Evolutionary conservation across 2,329 filamentous ascomycete species (phyloP).

Genomic region (Aspergillus caelatus): DNA sequence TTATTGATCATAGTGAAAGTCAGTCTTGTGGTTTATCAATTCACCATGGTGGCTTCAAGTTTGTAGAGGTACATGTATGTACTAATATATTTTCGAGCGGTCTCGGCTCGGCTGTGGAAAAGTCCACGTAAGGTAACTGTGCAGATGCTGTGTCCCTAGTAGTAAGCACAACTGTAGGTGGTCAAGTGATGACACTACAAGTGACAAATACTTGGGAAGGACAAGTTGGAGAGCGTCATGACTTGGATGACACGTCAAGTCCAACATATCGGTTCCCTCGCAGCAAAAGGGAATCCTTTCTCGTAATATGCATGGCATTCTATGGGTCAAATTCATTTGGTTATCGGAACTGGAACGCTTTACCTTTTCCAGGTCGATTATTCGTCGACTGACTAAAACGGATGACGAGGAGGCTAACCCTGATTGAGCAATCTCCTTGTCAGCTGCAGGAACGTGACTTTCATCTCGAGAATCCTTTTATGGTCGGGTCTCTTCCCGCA

Average conservation of each 20-base stretch:
- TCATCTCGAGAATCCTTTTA: neutral
- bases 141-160: too few relatives aligned
- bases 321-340: neutral
- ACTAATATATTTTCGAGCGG: neutral
- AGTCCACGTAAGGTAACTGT: neutral
- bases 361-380: neutral
- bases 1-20: neutral
- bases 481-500: neutral
- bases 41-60: too few relatives aligned
- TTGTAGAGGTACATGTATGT: too few relatives aligned
- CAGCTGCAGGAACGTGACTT: conserved; percentile 5
- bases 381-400: neutral
- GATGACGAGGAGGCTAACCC: conserved; percentile 6
- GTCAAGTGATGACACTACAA: neutral
- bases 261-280: neutral
- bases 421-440: conserved; percentile 1
- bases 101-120: neutral
- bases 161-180: too few relatives aligned
- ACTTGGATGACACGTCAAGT: too few relatives aligned
- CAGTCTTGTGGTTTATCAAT: neutral
- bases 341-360: neutral
- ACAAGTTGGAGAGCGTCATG: too few relatives aligned
- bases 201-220: neutral
- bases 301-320: neutral
- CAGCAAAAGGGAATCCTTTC: neutral